Base-by-base conservation (phyloP, 2,329 filamentous ascomycete species). In the Diaporthe sp. region DNA sequence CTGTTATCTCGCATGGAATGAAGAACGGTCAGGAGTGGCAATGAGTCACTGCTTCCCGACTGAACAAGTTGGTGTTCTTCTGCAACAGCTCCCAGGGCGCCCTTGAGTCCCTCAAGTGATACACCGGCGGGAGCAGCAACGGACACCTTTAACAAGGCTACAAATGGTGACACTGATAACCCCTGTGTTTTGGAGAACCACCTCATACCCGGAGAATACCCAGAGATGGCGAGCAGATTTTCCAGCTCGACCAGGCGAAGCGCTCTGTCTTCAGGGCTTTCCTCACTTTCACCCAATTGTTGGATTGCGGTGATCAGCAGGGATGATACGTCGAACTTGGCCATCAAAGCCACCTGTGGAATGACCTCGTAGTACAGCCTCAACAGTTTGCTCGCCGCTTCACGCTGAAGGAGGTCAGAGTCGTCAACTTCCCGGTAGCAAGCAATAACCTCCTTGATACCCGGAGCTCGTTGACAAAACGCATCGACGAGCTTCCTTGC, bases 241-340 rank as follows among this genome's bases (percentile, higher is more conserved):
- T 95, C 92, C 38, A 98, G 86, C 82, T 97, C 94, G 79, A 96
- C 90, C 13, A 93, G 82, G 30, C 90, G 86, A 61, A 96, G 85
- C 1, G 87, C 87, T 67, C 87, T 83, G 66, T 88, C 84, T 71
- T 86, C 83, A 4, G 84, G 83, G 61, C 71, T 75, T 22, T 76
- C 74, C 45, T 90, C 86, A 64, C 77, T 55, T 55, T 88, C 86
- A 3, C 86, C 90, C 13, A 95, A 83, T 42, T 88, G 87, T 73
- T 89, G 87, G 60, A 98, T 85, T 1, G 92, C 89, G 74, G 91
- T 90, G 10, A 93, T 91, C 22, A 99, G 87, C 28, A 93, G 89
- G 0, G 93, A 86, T 0, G 96, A 97, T 5, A 97, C 93, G 80
- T 98, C 97, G 79, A 98, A 97, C 77, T 94, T 97, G 78, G 95